Percentiles rank a stretch among this genome's conserved stretches.
phyloP scores from a whole-genome alignment of 2,329 filamentous ascomycete species.

The Monosporascus sp. region DNA sequence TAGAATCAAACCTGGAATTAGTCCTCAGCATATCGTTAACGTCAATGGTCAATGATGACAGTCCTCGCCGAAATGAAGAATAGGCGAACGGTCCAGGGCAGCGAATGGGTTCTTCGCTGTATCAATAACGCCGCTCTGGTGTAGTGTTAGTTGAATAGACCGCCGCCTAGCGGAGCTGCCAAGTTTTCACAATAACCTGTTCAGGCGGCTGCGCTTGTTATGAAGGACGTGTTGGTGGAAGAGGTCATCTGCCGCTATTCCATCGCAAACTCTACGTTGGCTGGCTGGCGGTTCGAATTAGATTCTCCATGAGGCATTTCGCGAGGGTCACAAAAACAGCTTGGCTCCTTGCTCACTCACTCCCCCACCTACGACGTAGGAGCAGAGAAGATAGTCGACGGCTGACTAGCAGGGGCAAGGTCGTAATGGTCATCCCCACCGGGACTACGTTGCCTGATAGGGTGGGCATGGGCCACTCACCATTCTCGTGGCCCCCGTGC shows the following conservation, averaged over 20 bases:
- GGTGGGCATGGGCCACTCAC: slow-evolving; percentile 24
- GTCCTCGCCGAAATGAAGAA: slow-evolving; percentile 7
- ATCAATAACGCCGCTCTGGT: neutral
- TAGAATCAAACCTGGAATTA: neutral
- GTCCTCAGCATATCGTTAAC: neutral
- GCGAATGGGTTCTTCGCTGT: slow-evolving; percentile 11
- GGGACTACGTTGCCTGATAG: slow-evolving; percentile 16
- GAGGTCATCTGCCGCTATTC: neutral
- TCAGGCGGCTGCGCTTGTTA: neutral
- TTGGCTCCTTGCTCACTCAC: neutral
- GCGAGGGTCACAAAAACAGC: neutral
- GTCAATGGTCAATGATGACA: slow-evolving; percentile 11
- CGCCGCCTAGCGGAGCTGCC: neutral
- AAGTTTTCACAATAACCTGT: neutral
- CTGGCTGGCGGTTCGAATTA: neutral
- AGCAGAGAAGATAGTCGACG: neutral
- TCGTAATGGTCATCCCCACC: slow-evolving; percentile 1
- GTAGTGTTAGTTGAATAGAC: neutral
- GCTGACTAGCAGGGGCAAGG: neutral
- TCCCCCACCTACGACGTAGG: neutral
- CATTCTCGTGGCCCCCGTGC: slow-evolving; percentile 20
- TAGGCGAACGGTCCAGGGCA: slow-evolving; percentile 5
- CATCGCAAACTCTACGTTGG: too few species aligned
- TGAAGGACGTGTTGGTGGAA: neutral
- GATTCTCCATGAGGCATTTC: neutral